Base-by-base conservation (phyloP, 495 filamentous ascomycete species). In the Entonaema liquescens region DNA sequence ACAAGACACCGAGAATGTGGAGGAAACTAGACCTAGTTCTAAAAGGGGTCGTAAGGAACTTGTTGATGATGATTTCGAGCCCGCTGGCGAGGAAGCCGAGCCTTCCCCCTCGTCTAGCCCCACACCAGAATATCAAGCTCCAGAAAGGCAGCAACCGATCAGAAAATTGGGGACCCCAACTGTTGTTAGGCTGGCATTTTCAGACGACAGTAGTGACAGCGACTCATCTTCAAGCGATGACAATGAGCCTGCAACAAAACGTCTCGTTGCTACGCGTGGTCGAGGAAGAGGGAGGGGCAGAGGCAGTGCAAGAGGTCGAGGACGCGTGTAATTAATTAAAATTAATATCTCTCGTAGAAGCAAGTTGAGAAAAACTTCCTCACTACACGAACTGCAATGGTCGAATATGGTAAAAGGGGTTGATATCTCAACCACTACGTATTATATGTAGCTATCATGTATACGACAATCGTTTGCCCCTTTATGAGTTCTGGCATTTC, bases 51-150 rank as follows among this genome's bases (percentile, higher is more conserved):
- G 69, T 21, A 50, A 61, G 8, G 74, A 70, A 33, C 67, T 72
- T 2, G 42, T 74, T 12, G 78, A 81, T 31, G 67, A 77, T 25
- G 75, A 80, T 40, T 81, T 78, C 62, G 74, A 78, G n/a, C 79
- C 77, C 4, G 58, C 58, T 28, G 74, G 54, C 1, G 70, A 53
- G 12, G 76, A 76, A 44, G 66, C 28, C 21, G 77, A 78, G 33
- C 50, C 74, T 21, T 74, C 72, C 9, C 49, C 74, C 9, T 74
- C 74, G 28, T 26, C 68, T 7, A 68, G 72, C 29, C 44, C 72
- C 6, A 60, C 26, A n/a, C 65, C 72, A n/a, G 74, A 75, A 26
- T 59, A 29, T 13, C 55, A 74, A 29, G 31, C 35, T 3, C 49
- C 62, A 8, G 50, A 25, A 28, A 35, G 15, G 17, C 54, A 4